A percentile compares a stretch with the other conserved stretches of the same genome.
These are phyloP conservation scores for Trichoderma aggressivum DNA, from an alignment of 2,329 filamentous ascomycete species.

Conservation along the genomic window DNA sequence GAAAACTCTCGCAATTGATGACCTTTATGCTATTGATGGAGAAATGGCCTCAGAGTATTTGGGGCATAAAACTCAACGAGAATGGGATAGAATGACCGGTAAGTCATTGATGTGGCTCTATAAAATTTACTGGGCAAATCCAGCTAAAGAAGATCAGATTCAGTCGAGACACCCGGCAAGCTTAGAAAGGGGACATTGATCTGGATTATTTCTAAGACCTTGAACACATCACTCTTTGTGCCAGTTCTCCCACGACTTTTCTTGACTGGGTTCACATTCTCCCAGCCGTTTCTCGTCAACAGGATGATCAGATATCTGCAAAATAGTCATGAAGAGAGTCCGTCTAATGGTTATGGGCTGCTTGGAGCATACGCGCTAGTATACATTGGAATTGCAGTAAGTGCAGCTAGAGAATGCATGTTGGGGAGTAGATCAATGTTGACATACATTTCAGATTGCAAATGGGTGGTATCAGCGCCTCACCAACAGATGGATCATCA, in stretches of 20 bases:
- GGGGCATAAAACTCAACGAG: not conserved
- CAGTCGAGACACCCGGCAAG: not conserved
- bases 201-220: not conserved
- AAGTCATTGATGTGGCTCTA: not conserved
- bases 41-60: not conserved
- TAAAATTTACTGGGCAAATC: not conserved
- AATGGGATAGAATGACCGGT: not conserved
- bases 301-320: not conserved
- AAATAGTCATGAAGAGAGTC: not conserved
- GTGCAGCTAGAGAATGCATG: not conserved
- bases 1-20: not conserved
- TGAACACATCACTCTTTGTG: not conserved
- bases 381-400: not conserved
- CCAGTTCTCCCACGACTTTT: not conserved
- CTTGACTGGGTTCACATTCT: not conserved
- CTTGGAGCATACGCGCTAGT: not conserved
- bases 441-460: not conserved
- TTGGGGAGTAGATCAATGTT: not conserved
- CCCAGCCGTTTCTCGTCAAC: not conserved
- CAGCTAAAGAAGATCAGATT: not conserved
- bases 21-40: not conserved
- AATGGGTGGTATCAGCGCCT: not conserved
- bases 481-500: not conserved
- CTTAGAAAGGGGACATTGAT: not conserved
- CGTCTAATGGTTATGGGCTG: not conserved